Evolutionary conservation across 2,329 filamentous ascomycete species (phyloP).

Genomic region (Ophiocordyceps camponoti-floridani): DNA sequence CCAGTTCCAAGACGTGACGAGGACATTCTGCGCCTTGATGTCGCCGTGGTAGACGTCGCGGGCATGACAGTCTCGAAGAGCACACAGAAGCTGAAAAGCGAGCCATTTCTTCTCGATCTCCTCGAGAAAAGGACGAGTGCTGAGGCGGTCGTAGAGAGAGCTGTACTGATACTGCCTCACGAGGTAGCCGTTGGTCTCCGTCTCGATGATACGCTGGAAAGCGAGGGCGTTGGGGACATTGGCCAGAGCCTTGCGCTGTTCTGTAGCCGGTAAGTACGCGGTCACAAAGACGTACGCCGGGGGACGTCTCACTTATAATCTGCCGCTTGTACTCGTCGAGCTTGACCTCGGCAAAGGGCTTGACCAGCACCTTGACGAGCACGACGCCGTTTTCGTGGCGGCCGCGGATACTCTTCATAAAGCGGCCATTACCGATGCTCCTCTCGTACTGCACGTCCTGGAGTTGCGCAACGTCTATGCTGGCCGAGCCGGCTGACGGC

Average conservation of each 20-base stretch:
- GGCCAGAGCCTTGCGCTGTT: conserved; percentile 60
- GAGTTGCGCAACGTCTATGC: conserved; percentile 86
- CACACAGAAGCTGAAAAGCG: conserved; percentile 85
- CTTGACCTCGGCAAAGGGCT: conserved; percentile 69
- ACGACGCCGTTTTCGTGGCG: conserved; percentile 80
- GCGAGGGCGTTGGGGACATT: conserved; percentile 81
- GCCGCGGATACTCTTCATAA: conserved; percentile 92
- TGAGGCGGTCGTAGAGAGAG: conserved; percentile 91
- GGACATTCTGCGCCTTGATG: conserved; percentile 93
- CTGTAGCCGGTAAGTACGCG: conserved; percentile 21
- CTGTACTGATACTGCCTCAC: conserved; percentile 92
- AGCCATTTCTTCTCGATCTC: conserved; percentile 99
- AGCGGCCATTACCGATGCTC: conserved; percentile 76
- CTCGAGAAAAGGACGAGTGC: conserved; percentile 88
- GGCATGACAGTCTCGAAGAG: conserved; percentile 77
- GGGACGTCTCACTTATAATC: conserved; percentile 44
- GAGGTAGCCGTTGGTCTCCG: conserved; percentile 76
- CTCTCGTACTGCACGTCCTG: conserved; percentile 83
- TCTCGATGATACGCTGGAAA: conserved; percentile 85
- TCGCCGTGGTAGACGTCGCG: conserved; percentile 88
- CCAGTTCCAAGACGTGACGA: conserved; percentile 99
- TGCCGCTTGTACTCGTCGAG: conserved; percentile 62
- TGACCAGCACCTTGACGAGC: conserved; percentile 86
- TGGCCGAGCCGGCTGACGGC: conserved; percentile 76
- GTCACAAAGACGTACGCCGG: too few relatives aligned